Evolutionary conservation across 1,284 basidiomycete genomes (phyloP).

Genomic region (Rhodofomes roseus): DNA sequence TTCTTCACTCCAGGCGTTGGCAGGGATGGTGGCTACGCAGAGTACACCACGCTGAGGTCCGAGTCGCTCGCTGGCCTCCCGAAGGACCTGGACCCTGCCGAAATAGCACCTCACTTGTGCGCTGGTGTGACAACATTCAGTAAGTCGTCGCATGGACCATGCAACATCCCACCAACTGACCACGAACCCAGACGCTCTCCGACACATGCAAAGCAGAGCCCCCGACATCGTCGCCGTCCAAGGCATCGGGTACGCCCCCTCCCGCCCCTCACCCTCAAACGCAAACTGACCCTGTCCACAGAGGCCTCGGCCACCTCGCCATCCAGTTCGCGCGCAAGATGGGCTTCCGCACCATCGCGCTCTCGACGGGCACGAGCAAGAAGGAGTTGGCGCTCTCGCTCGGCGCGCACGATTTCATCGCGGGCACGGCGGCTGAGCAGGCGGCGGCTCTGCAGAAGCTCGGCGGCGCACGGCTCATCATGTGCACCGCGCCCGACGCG

Average conservation of each 20-base stretch:
- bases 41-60: slow-evolving; percentile 20
- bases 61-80: slow-evolving; percentile 70
- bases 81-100: slow-evolving; percentile 57
- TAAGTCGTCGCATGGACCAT: slow-evolving; percentile 3
- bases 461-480: slow-evolving; percentile 26
- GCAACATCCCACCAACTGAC: not conserved
- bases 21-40: slow-evolving; percentile 16
- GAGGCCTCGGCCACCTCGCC: slow-evolving; percentile 31
- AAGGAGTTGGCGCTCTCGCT: slow-evolving; percentile 23
- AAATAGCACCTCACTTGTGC: slow-evolving; percentile 82
- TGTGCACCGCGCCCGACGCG: slow-evolving; percentile 25
- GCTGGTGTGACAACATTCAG: slow-evolving; percentile 41
- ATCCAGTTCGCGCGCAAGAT: slow-evolving; percentile 28
- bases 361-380: slow-evolving; percentile 26
- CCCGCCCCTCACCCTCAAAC: not conserved
- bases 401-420: slow-evolving; percentile 28
- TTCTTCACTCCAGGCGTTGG: slow-evolving; percentile 8
- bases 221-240: slow-evolving; percentile 28
- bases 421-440: slow-evolving; percentile 22
- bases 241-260: slow-evolving; percentile 27
- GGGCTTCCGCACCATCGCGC: slow-evolving; percentile 28
- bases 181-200: not conserved
- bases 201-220: slow-evolving; percentile 15
- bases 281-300: slow-evolving; percentile 1
- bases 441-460: slow-evolving; percentile 21